Conservation (phyloP, 2,329 filamentous ascomycete genomes). For the Pyrenophora seminiperda region DNA sequence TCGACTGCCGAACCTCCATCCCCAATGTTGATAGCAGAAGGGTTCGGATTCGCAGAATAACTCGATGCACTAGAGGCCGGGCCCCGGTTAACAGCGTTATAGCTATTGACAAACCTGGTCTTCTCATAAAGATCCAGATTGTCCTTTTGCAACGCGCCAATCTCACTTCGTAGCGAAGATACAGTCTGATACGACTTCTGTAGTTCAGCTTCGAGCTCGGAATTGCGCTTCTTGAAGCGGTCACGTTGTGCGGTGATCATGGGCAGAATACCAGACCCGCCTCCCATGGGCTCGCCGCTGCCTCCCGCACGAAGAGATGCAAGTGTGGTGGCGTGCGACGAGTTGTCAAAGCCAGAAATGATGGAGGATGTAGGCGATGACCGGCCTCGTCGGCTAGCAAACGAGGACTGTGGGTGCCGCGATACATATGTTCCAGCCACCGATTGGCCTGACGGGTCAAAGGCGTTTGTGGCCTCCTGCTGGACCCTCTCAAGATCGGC, state of each 20-base stretch:
- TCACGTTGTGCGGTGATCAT: slow-evolving; percentile 99
- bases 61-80: slow-evolving; percentile 62
- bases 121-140: slow-evolving; percentile 97
- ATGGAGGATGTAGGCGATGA: slow-evolving; percentile 96
- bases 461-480: slow-evolving; percentile 79
- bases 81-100: slow-evolving; percentile 79
- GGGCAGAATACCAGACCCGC: slow-evolving; percentile 86
- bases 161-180: slow-evolving; percentile 85
- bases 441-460: slow-evolving; percentile 84
- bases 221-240: slow-evolving; percentile 95
- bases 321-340: slow-evolving; percentile 50
- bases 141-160: slow-evolving; percentile 91
- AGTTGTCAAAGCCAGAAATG: slow-evolving; percentile 85
- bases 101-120: slow-evolving; percentile 93
- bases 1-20: slow-evolving; percentile 53
- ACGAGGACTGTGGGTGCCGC: slow-evolving; percentile 71
- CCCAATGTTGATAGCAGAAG: slow-evolving; percentile 69
- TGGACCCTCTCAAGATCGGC: slow-evolving; percentile 89
- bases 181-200: slow-evolving; percentile 82
- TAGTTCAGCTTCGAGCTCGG: slow-evolving; percentile 86
- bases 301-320: slow-evolving; percentile 60
- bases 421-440: slow-evolving; percentile 90
- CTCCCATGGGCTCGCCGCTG: slow-evolving; percentile 68
- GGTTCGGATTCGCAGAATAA: slow-evolving; percentile 71
- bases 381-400: slow-evolving; percentile 62